Evolutionary conservation across 1,139 yeast species (phyloP).

Genomic region (Scheffersomyces stambukii): DNA sequence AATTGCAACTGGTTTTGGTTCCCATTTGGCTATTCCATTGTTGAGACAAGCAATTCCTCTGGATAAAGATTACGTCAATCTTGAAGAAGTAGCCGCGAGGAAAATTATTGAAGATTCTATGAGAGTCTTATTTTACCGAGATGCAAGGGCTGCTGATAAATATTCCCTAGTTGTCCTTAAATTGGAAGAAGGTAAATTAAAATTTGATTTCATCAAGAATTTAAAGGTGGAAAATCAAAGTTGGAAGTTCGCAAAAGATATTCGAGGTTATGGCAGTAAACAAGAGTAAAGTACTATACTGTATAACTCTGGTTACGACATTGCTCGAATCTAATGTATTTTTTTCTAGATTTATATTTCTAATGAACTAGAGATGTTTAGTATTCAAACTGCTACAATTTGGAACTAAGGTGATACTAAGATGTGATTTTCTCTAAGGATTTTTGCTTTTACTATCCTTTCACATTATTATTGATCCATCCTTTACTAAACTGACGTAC

Average conservation of each 20-base stretch:
- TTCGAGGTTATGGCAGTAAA: slow-evolving; percentile 82
- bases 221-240: slow-evolving; percentile 69
- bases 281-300: slow-evolving; percentile 33
- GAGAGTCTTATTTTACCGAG: slow-evolving; percentile 94
- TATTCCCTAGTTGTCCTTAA: slow-evolving; percentile 80
- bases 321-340: too few species aligned
- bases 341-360: too few species aligned
- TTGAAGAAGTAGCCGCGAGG: slow-evolving; percentile 73
- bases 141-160: slow-evolving; percentile 88
- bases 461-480: too few species aligned
- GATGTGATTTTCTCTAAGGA: too few species aligned
- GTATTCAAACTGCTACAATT: too few species aligned
- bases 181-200: slow-evolving; percentile 32
- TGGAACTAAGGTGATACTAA: too few species aligned
- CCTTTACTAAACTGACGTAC: too few species aligned
- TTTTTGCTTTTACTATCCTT: too few species aligned
- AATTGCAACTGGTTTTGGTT: slow-evolving; percentile 95
- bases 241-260: slow-evolving; percentile 89
- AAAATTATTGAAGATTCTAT: slow-evolving; percentile 75
- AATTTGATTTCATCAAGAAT: slow-evolving; percentile 59
- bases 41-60: slow-evolving; percentile 78
- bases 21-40: slow-evolving; percentile 89
- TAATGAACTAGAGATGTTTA: too few species aligned
- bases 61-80: slow-evolving; percentile 69
- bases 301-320: too few species aligned